Evolutionary conservation across 2,329 filamentous ascomycete genomes (phyloP).

Genomic region (Fusarium haematococcum): DNA sequence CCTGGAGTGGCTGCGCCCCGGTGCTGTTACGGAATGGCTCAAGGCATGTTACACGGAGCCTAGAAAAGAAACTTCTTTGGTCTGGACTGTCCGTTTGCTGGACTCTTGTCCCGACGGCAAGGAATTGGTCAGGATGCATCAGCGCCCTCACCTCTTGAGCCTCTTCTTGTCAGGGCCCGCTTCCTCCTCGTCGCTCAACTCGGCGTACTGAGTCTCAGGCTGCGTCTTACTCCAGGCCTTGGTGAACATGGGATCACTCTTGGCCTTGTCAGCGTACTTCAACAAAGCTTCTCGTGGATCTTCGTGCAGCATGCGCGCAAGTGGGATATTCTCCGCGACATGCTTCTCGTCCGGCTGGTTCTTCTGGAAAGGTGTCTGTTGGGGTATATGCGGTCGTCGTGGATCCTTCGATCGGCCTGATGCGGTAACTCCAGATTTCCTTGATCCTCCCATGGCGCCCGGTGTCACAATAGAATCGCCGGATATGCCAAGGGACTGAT

Average conservation of each 20-base stretch:
- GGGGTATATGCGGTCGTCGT: conserved; percentile 84
- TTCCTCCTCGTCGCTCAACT: conserved; percentile 87
- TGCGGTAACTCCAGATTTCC: conserved; percentile 76
- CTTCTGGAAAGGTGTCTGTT: conserved; percentile 90
- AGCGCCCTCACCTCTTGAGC: conserved; percentile 60
- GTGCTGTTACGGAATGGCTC: conserved; percentile 29
- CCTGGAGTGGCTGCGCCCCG: conserved; percentile 9
- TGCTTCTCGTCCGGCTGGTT: conserved; percentile 90
- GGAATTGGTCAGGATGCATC: conserved; percentile 12
- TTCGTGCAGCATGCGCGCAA: conserved; percentile 94
- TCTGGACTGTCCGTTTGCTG: conserved; percentile 11
- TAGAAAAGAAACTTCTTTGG: conserved; percentile 10
- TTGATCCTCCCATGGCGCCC: conserved; percentile 67
- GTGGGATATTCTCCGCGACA: conserved; percentile 87
- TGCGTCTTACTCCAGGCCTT: conserved; percentile 93
- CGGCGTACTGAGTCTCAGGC: conserved; percentile 90
- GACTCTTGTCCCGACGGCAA: conserved; percentile 13
- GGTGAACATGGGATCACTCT: conserved; percentile 94
- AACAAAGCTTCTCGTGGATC: conserved; percentile 93
- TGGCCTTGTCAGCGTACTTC: conserved; percentile 93
- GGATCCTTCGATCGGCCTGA: conserved; percentile 84
- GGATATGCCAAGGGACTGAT: conserved; percentile 83
- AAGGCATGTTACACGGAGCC: conserved; percentile 25
- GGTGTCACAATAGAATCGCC: conserved; percentile 83
- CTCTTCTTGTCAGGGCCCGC: conserved; percentile 76